These are phyloP conservation scores for Ogataea zsoltii DNA, from an alignment of 805 yeast species.

Conservation along the genomic window DNA sequence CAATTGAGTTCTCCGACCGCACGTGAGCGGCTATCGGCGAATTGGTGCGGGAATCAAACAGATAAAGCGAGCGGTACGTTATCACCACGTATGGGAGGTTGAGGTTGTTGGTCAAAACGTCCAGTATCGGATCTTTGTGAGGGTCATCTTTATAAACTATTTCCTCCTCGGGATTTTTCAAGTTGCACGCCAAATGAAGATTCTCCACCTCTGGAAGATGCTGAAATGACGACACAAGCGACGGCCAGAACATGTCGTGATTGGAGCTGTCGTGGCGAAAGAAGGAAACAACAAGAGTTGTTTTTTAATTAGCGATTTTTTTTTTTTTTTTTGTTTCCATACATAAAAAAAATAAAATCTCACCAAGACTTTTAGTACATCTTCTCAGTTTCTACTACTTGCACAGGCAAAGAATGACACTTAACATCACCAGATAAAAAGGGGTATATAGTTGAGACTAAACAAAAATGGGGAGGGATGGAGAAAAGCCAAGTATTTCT, in stretches of 20 bases:
- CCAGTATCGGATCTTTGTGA: constrained; percentile 37
- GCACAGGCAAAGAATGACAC: neutral
- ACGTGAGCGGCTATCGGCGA: constrained; percentile 50
- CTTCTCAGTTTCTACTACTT: too few species aligned
- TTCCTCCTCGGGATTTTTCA: constrained; percentile 8
- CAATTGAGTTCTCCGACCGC: constrained; percentile 44
- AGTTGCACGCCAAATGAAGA: constrained; percentile 13
- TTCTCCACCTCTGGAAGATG: constrained; percentile 29
- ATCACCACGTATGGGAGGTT: constrained; percentile 34
- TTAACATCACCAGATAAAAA: constrained; percentile 8
- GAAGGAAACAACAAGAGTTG: too few species aligned
- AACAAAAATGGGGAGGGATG: neutral
- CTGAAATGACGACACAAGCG: constrained; percentile 25
- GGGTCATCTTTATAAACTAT: constrained; percentile 25
- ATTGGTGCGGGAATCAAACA: constrained; percentile 42
- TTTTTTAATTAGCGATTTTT: too few species aligned
- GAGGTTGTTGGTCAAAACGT: constrained; percentile 23
- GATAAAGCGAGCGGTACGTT: constrained; percentile 39
- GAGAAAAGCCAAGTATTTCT: neutral
- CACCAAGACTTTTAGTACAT: too few species aligned
- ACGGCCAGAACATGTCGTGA: constrained; percentile 35
- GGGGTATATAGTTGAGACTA: constrained; percentile 10
- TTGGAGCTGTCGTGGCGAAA: too few species aligned
- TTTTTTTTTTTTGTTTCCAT: neutral
- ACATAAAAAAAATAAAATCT: neutral